phyloP scores from a whole-genome alignment of 2,329 filamentous ascomycete species.

The Xylariomycetidae sp. region DNA sequence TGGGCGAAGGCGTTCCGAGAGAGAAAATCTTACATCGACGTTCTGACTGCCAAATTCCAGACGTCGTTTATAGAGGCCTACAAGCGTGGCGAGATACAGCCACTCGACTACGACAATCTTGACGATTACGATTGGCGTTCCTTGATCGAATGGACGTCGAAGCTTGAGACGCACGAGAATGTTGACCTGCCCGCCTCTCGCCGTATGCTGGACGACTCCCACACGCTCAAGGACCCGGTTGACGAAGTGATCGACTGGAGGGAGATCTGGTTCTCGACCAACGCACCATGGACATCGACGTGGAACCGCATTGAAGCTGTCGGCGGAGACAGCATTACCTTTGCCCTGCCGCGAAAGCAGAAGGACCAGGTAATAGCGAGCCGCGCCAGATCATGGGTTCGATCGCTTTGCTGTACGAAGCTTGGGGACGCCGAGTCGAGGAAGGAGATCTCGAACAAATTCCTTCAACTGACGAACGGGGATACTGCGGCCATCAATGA shows the following conservation, averaged over 20 bases:
- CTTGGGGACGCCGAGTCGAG: constrained; percentile 23
- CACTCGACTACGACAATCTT: constrained; percentile 58
- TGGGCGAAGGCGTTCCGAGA: constrained; percentile 49
- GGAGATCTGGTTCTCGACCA: constrained; percentile 49
- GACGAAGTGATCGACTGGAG: constrained; percentile 41
- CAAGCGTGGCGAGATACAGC: constrained; percentile 51
- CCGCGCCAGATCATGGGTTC: constrained; percentile 53
- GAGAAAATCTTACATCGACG: constrained; percentile 46
- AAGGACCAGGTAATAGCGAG: constrained; percentile 26
- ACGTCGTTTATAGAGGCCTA: constrained; percentile 61
- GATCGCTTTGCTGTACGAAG: constrained; percentile 51
- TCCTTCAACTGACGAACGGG: constrained; percentile 41
- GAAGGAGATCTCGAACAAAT: constrained; percentile 29
- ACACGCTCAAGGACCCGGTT: constrained; percentile 32
- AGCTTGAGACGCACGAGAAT: constrained; percentile 40
- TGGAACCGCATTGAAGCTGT: constrained; percentile 52
- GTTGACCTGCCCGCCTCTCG: constrained; percentile 43
- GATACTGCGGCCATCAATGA: constrained; percentile 34
- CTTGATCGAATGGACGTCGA: constrained; percentile 61
- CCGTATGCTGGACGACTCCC: constrained; percentile 37
- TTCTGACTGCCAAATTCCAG: constrained; percentile 58
- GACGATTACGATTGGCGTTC: constrained; percentile 61
- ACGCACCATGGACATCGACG: no score
- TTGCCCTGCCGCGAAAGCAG: constrained; percentile 18
- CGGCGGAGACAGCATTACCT: constrained; percentile 40